Conservation (phyloP, 2,329 filamentous ascomycete species). For the Phaeomoniella chlamydospora region DNA sequence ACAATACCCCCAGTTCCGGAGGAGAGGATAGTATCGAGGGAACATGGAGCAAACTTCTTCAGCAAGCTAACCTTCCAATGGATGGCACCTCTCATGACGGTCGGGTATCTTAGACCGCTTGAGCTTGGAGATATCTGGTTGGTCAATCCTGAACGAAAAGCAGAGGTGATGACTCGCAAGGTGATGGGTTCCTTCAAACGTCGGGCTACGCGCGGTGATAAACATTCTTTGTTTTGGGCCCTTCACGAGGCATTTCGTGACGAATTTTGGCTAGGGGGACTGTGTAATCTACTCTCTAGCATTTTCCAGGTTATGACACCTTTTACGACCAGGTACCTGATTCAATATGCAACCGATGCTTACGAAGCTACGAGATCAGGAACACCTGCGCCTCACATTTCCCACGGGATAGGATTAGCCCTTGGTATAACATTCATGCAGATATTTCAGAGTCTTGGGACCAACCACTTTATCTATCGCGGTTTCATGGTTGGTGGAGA, state of each 20-base stretch:
- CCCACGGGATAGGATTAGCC: constrained; percentile 65
- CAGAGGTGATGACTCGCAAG: constrained; percentile 52
- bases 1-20: constrained; percentile 40
- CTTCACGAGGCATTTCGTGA: constrained; percentile 73
- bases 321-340: constrained; percentile 73
- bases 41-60: constrained; percentile 59
- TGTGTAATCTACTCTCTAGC: constrained; percentile 58
- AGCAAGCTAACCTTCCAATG: constrained; percentile 73
- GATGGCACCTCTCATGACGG: constrained; percentile 77
- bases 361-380: constrained; percentile 47
- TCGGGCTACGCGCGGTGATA: constrained; percentile 52
- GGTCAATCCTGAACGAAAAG: constrained; percentile 67
- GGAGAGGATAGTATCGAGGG: constrained; percentile 43
- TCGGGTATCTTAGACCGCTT: constrained; percentile 72
- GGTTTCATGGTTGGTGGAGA: constrained; percentile 89
- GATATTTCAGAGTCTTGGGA: constrained; percentile 61
- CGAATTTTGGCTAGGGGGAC: constrained; percentile 76
- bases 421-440: constrained; percentile 80
- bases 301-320: constrained; percentile 68
- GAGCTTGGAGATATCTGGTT: constrained; percentile 77
- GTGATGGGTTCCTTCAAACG: constrained; percentile 55
- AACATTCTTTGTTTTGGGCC: constrained; percentile 63
- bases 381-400: constrained; percentile 49
- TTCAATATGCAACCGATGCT: constrained; percentile 68
- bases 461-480: constrained; percentile 83